These are phyloP conservation scores for Suillus subalutaceus DNA, from an alignment of 768 basidiomycete genomes.

Conservation along the genomic window DNA sequence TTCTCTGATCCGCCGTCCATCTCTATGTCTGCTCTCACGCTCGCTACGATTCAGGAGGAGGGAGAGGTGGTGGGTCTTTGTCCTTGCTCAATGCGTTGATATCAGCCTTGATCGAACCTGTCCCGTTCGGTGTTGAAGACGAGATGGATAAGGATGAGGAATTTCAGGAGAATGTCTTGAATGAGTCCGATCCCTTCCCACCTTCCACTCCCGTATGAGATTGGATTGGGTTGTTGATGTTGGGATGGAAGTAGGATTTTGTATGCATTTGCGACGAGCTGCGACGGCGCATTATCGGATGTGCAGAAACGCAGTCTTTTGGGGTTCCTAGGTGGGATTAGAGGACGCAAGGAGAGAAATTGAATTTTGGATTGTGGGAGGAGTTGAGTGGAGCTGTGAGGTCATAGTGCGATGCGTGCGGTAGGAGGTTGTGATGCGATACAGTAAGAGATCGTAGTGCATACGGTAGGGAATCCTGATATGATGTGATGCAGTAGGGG, in stretches of 20 bases:
- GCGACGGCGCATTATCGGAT: slow-evolving; percentile 33
- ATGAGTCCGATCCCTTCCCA: slow-evolving; percentile 33
- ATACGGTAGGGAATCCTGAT: no score
- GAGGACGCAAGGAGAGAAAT: slow-evolving; percentile 11
- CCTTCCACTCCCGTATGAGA: not conserved
- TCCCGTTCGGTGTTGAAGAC: slow-evolving; percentile 70
- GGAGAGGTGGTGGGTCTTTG: no score
- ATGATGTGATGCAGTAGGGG: no score
- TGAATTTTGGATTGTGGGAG: not conserved
- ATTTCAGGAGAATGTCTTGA: slow-evolving; percentile 48
- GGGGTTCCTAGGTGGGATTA: slow-evolving; percentile 25
- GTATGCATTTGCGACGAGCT: slow-evolving; percentile 41
- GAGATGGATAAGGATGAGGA: slow-evolving; percentile 63
- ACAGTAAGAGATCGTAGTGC: no score
- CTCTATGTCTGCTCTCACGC: slow-evolving; percentile 35
- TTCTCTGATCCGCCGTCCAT: slow-evolving; percentile 53
- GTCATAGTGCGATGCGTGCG: no score
- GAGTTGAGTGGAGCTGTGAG: not conserved
- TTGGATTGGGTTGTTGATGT: not conserved
- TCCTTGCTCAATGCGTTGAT: slow-evolving; percentile 47
- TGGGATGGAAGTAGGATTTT: slow-evolving; percentile 37
- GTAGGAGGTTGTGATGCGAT: no score
- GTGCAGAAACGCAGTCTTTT: slow-evolving; percentile 34
- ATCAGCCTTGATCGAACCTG: slow-evolving; percentile 52
- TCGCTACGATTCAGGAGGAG: slow-evolving; percentile 45